Percentiles rank a stretch among this genome's conserved stretches.
Evolutionary conservation across 108 stramenopile genomes (phyloP).

Genomic region (Schizochytrium sp.): DNA sequence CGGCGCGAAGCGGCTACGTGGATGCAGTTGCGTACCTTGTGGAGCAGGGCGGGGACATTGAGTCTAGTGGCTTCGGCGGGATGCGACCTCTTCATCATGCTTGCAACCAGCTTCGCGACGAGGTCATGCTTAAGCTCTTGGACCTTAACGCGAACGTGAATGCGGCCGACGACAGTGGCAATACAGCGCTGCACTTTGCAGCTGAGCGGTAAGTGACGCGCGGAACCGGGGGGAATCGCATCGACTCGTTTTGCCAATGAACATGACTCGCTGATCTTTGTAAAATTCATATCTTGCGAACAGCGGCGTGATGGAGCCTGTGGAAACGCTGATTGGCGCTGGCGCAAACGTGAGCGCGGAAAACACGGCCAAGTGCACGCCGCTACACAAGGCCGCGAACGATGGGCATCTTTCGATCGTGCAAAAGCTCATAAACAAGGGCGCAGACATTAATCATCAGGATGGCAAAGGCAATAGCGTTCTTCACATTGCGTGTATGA

Average conservation of each 20-base stretch:
- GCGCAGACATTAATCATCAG: conserved; percentile 23
- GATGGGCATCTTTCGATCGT: conserved; percentile 23
- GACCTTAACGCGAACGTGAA: conserved; percentile 18
- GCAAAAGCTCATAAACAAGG: neutral
- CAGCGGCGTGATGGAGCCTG: conserved; percentile 23
- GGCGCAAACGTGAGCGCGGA: conserved; percentile 16
- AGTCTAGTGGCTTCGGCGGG: conserved; percentile 22
- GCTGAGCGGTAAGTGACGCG: neutral
- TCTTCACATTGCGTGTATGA: neutral
- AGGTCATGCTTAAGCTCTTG: neutral
- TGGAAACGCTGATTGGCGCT: conserved; percentile 15
- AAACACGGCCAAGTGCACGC: neutral
- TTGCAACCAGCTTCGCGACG: conserved; percentile 27
- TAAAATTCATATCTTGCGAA: neutral
- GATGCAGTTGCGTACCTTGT: conserved; percentile 17
- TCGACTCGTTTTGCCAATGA: too few relatives aligned
- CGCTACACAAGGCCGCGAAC: conserved; percentile 20
- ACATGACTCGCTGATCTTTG: too few relatives aligned
- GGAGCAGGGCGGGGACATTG: conserved; percentile 13
- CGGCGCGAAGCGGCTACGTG: conserved; percentile 16
- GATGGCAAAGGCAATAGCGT: conserved; percentile 6
- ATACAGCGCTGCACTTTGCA: conserved; percentile 26
- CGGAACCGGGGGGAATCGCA: too few relatives aligned
- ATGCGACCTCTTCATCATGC: conserved; percentile 32
- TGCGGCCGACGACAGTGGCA: conserved; percentile 25